A percentile compares a stretch with the other conserved stretches of the same genome.
These are phyloP conservation scores for Kwoniella sp. DNA, from an alignment of 768 basidiomycete genomes.

Conservation along the genomic window DNA sequence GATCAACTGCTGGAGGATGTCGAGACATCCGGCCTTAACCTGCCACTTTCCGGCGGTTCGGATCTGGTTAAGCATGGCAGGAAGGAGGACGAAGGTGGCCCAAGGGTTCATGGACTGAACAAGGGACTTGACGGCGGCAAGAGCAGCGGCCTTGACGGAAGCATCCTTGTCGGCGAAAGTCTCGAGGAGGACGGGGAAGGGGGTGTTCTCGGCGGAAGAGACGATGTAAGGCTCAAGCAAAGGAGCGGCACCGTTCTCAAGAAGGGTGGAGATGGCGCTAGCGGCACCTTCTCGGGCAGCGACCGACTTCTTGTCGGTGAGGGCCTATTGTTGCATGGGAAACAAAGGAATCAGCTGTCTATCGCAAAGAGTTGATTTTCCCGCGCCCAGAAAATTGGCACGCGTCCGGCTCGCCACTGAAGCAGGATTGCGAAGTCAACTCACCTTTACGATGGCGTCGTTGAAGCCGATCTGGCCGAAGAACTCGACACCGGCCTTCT, in stretches of 20 bases:
- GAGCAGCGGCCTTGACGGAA: slow-evolving; percentile 78
- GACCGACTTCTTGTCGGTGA: slow-evolving; percentile 92
- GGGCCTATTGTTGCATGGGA: slow-evolving; percentile 61
- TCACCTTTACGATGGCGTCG: slow-evolving; percentile 69
- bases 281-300: slow-evolving; percentile 88
- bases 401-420: slow-evolving; percentile 22
- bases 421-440: slow-evolving; percentile 9
- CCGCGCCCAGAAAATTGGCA: neutral
- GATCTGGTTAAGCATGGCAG: slow-evolving; percentile 86
- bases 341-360: neutral
- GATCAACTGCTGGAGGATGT: slow-evolving; percentile 83
- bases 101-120: slow-evolving; percentile 82
- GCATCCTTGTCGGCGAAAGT: slow-evolving; percentile 93
- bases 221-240: slow-evolving; percentile 88
- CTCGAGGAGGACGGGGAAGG: slow-evolving; percentile 85
- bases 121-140: slow-evolving; percentile 77
- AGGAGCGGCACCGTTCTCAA: slow-evolving; percentile 70
- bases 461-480: slow-evolving; percentile 71
- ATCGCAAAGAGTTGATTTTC: neutral
- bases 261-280: slow-evolving; percentile 67
- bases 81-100: slow-evolving; percentile 80
- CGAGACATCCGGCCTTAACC: slow-evolving; percentile 84
- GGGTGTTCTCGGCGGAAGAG: slow-evolving; percentile 66
- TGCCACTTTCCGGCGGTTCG: slow-evolving; percentile 98
- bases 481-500: slow-evolving; percentile 81